Conservation (phyloP, 2,329 filamentous ascomycete genomes). For the Hypoxylon rubiginosum region DNA sequence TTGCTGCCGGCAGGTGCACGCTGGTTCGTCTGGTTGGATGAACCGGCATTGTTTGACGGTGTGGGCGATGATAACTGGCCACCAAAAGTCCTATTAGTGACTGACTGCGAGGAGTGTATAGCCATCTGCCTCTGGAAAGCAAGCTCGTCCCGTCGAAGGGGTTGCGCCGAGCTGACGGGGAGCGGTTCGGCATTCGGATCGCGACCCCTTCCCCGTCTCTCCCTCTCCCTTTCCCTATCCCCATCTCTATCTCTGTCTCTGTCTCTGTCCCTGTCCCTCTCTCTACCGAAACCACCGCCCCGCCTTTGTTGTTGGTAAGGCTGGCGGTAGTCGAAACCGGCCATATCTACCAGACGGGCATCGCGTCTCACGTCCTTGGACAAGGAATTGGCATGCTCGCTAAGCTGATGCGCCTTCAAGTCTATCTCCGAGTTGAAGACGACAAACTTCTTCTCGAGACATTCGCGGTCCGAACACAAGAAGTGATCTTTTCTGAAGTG, state of each 20-base stretch:
- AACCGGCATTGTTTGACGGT: constrained; percentile 57
- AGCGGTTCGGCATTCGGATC: constrained; percentile 89
- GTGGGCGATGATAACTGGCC: constrained; percentile 76
- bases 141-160: constrained; percentile 85
- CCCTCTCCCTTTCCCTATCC: constrained; percentile 59
- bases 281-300: constrained; percentile 60
- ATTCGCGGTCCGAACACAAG: constrained; percentile 86
- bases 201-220: constrained; percentile 66
- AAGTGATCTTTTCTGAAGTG: constrained; percentile 93
- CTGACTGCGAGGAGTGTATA: constrained; percentile 87
- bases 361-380: constrained; percentile 89
- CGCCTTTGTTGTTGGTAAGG: constrained; percentile 74
- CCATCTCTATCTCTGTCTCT: constrained; percentile 54
- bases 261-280: constrained; percentile 54
- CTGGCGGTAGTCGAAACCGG: constrained; percentile 82
- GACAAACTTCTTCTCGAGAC: constrained; percentile 96
- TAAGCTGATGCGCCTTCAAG: constrained; percentile 91
- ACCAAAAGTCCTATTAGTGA: constrained; percentile 84
- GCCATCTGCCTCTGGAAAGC: constrained; percentile 94
- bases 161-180: constrained; percentile 81
- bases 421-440: constrained; percentile 97
- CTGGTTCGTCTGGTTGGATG: constrained; percentile 51
- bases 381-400: constrained; percentile 81
- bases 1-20: constrained; percentile 44
- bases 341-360: constrained; percentile 87